Conservation (phyloP, 345 rosid species). For the Hibiscus trionum region DNA sequence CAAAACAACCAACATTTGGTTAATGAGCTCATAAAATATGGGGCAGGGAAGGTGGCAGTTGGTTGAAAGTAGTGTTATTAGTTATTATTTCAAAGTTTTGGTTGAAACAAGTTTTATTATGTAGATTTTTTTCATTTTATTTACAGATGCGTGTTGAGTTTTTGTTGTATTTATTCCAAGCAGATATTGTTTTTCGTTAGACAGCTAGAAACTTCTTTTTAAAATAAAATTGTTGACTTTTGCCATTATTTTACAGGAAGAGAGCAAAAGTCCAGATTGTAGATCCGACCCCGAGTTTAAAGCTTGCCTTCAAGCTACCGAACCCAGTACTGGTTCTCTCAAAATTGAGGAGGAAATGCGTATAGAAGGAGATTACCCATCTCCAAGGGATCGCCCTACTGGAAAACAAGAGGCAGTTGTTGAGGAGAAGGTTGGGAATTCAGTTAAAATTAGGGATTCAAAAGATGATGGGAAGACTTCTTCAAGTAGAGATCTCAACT, state of each 20-base stretch:
- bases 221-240: neutral
- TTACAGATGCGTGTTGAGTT: neutral
- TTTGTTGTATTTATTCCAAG: neutral
- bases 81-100: neutral
- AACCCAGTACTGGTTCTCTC: slow-evolving; percentile 16
- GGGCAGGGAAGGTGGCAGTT: neutral
- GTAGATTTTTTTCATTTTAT: neutral
- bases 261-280: neutral
- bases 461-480: no score
- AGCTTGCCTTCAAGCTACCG: slow-evolving; percentile 20
- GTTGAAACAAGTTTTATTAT: no score
- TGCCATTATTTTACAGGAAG: slow-evolving; percentile 34
- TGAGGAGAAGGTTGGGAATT: no score
- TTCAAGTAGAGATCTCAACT: no score
- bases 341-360: slow-evolving; percentile 19
- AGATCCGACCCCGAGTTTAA: neutral
- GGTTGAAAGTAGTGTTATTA: neutral
- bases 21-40: neutral
- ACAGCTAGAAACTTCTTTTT: no score
- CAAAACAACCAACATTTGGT: no score
- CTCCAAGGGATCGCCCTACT: no score
- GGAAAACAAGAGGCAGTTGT: no score
- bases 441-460: no score
- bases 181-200: neutral
- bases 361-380: slow-evolving; percentile 17